phyloP scores from a whole-genome alignment of 2,329 filamentous ascomycete genomes.

The Pezicula neosporulosa region DNA sequence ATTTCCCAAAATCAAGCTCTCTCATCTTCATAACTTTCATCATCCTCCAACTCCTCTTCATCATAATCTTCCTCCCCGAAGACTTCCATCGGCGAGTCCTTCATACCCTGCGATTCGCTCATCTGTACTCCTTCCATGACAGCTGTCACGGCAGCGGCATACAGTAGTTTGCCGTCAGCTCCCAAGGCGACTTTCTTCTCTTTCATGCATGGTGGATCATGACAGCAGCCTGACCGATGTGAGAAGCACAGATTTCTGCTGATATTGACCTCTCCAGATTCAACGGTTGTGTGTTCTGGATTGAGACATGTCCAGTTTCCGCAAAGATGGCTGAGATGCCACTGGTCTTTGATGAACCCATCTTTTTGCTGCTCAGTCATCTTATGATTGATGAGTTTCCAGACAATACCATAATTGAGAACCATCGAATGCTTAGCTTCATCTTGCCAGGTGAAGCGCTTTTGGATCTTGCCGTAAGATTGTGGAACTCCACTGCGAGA shows the following conservation, averaged over 20 bases:
- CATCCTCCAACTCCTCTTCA: no score
- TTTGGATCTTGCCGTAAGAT: constrained; percentile 14
- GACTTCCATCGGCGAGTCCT: no score
- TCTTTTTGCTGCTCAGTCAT: constrained; percentile 22
- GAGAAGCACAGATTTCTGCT: constrained; percentile 26
- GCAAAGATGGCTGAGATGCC: constrained; percentile 28
- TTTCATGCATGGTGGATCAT: constrained; percentile 22
- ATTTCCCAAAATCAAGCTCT: no score
- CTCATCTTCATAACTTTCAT: no score
- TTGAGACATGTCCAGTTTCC: constrained; percentile 31
- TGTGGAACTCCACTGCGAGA: constrained; percentile 7
- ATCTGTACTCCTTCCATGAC: no score
- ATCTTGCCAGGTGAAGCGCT: constrained; percentile 14
- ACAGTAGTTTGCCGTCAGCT: constrained; percentile 10
- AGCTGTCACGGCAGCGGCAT: no score
- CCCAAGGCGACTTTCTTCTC: constrained; percentile 18
- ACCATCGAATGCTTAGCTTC: constrained; percentile 9
- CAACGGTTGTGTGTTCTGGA: constrained; percentile 22
- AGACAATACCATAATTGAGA: constrained; percentile 24
- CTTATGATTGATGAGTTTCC: constrained; percentile 15
- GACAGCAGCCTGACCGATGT: constrained; percentile 18
- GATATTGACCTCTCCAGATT: constrained; percentile 19
- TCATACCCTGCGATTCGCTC: no score
- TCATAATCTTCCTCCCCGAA: no score
- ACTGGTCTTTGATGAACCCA: constrained; percentile 22